These are phyloP conservation scores for Fusarium keratoplasticum DNA, from an alignment of 2,329 filamentous ascomycete species.

Conservation along the genomic window DNA sequence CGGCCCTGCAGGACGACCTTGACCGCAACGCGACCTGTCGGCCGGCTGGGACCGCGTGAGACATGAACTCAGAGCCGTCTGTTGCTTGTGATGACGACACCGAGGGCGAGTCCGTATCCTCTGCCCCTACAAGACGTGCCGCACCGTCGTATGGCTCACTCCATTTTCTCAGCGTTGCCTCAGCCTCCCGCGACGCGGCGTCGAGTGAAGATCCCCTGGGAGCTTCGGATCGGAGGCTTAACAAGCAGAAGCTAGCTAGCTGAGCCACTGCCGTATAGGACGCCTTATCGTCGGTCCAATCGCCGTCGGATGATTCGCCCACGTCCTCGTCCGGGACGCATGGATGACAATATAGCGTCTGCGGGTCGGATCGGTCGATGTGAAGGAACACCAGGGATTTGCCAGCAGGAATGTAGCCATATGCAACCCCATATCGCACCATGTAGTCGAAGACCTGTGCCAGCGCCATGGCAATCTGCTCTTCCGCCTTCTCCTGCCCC, in stretches of 20 bases:
- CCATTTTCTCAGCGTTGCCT: conserved; percentile 28
- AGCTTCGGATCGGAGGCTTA: conserved; percentile 32
- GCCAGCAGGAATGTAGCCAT: conserved; percentile 42
- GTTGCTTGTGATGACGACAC: background rate
- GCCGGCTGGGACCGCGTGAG: background rate
- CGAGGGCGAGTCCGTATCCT: background rate
- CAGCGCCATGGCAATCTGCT: background rate
- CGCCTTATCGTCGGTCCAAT: background rate
- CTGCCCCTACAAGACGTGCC: background rate
- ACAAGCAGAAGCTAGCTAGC: conserved; percentile 35
- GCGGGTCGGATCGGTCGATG: conserved; percentile 23
- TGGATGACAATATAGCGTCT: conserved; percentile 33
- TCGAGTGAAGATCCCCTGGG: conserved; percentile 25
- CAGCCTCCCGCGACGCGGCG: background rate
- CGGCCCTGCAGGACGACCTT: background rate
- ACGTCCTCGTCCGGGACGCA: conserved; percentile 23
- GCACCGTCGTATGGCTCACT: conserved; percentile 29
- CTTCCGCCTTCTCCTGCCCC: background rate
- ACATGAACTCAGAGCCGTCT: background rate
- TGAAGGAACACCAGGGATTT: conserved; percentile 42
- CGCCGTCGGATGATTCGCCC: background rate
- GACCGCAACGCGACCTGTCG: background rate
- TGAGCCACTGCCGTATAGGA: conserved; percentile 32
- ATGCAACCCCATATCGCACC: conserved; percentile 33
- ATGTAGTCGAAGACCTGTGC: conserved; percentile 39